Base-by-base conservation (phyloP, 768 basidiomycete species). In the Leccinum truebloodii region DNA sequence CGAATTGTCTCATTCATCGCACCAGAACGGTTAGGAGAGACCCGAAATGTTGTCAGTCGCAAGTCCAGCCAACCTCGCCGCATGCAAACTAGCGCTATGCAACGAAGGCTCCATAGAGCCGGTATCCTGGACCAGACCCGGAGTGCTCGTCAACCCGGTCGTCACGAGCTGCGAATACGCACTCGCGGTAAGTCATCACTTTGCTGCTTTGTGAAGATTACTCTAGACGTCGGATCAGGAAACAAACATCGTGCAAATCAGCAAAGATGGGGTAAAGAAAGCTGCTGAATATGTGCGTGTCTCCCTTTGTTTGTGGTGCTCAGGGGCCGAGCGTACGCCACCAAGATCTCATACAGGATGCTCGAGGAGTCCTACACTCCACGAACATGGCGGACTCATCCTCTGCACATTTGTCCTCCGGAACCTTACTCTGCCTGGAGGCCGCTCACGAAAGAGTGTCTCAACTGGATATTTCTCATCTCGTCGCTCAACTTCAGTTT, bases 381-480 rank as follows among this genome's bases (percentile, higher is more conserved):
- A 13, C 83, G 87, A 46, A 87, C 90, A 49, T 95, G 92, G 92
- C 84, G 88, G 37, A 86, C 85, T 1, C 73, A 74, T 18, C 65
- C 81, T 5, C 77, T 94, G 41, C 93, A 95, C 68, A 79, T 93
- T 39, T 82, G 83, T 66, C 89, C 93, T 8, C 77, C 83, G 0
- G 86, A 89, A 63, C 85, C 86, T 0, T 86, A 86, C 73, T 75
- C 80, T 61, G 70, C 82, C 9, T 67, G 75, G 13, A 74, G 87
- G 57, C 81, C 86, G 8, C 73, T 79, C 60, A 89, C 85, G 41
- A 82, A 77, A 69, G 74, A 78, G 46, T 83, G 81, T 52, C 77
- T 95, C 30, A 78, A 94, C 75, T 95, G 93, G 93, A 88, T 95
- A 60, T 95, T 95, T 74, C 83, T 92, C 61, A 87, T 95, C 46